A percentile compares a stretch with the other conserved stretches of the same genome.
These are phyloP conservation scores for Epichloe coenophiala DNA, from an alignment of 2,329 filamentous ascomycete species.

Conservation along the genomic window DNA sequence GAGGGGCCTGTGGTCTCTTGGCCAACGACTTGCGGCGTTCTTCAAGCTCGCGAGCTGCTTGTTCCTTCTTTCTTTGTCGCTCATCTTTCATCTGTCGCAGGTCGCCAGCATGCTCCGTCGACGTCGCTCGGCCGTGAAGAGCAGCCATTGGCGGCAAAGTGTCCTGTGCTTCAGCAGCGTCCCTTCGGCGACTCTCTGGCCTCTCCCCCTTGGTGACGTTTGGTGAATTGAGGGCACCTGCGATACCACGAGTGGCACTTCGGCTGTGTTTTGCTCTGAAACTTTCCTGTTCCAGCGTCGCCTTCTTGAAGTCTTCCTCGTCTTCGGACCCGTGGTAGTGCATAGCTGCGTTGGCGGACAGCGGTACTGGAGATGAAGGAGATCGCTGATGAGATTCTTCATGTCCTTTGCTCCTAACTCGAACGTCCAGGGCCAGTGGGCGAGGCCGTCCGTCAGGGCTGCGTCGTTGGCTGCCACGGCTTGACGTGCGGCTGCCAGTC, in stretches of 20 bases:
- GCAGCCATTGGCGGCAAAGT: conserved; percentile 16
- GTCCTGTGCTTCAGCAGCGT: conserved; percentile 18
- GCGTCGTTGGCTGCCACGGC: conserved; percentile 31
- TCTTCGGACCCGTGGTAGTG: conserved; percentile 42
- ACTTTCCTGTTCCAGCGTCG: conserved; percentile 37
- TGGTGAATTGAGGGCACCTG: conserved; percentile 17
- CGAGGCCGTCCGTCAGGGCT: conserved; percentile 32
- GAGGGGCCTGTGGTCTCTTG: conserved; percentile 62
- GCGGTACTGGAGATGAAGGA: conserved; percentile 68
- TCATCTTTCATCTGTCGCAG: conserved; percentile 44
- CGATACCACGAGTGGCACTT: conserved; percentile 30
- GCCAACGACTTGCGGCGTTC: conserved; percentile 75
- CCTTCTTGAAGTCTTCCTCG: conserved; percentile 45
- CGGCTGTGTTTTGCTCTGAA: conserved; percentile 43
- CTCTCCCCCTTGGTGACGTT: conserved; percentile 20
- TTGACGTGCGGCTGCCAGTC: conserved; percentile 33
- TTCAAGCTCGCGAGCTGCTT: conserved; percentile 74
- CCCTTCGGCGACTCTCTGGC: conserved; percentile 25
- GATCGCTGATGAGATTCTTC: conserved; percentile 50
- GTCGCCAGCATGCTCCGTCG: conserved; percentile 38
- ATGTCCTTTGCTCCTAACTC: conserved; percentile 50
- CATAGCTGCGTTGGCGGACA: conserved; percentile 37
- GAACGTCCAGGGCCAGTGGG: conserved; percentile 31
- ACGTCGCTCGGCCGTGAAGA: conserved; percentile 21
- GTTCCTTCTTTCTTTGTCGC: conserved; percentile 53